Evolutionary conservation across 768 basidiomycete genomes (phyloP).

Genomic region (Auriscalpium vulgare): DNA sequence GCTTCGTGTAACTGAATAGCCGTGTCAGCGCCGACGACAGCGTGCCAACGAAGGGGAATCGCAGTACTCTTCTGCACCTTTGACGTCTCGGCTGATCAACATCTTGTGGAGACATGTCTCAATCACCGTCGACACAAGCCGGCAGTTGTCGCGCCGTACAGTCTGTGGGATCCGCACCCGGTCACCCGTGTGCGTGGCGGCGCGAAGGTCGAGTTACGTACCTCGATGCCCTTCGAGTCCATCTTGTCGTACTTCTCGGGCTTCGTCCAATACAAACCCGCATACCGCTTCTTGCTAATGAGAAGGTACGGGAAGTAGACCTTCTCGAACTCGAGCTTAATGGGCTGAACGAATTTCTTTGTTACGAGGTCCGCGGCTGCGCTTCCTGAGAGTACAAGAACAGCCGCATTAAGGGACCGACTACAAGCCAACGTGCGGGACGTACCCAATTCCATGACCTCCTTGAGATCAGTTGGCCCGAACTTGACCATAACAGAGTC

Average conservation of each 20-base stretch:
- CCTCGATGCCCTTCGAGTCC: conserved; percentile 99
- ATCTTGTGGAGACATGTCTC: conserved; percentile 98
- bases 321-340: conserved; percentile 99
- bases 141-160: conserved; percentile 95
- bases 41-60: background rate
- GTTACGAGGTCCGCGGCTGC: conserved; percentile 93
- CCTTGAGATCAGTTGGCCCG: conserved; percentile 77
- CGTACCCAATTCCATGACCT: conserved; percentile 86
- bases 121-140: conserved; percentile 96
- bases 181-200: background rate
- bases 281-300: conserved; percentile 98
- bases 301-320: conserved; percentile 97
- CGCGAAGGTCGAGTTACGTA: conserved; percentile 24
- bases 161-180: conserved; percentile 46
- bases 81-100: conserved; percentile 91
- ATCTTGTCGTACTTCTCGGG: conserved; percentile 97
- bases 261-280: conserved; percentile 95
- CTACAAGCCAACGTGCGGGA: conserved; percentile 1
- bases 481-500: conserved; percentile 99
- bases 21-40: background rate
- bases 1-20: conserved; percentile 74
- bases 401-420: background rate
- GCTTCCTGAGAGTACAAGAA: conserved; percentile 45
- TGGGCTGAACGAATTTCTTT: conserved; percentile 84
- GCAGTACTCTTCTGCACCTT: conserved; percentile 83